phyloP scores from a whole-genome alignment of 345 rosid species.

The Firmiana major region DNA sequence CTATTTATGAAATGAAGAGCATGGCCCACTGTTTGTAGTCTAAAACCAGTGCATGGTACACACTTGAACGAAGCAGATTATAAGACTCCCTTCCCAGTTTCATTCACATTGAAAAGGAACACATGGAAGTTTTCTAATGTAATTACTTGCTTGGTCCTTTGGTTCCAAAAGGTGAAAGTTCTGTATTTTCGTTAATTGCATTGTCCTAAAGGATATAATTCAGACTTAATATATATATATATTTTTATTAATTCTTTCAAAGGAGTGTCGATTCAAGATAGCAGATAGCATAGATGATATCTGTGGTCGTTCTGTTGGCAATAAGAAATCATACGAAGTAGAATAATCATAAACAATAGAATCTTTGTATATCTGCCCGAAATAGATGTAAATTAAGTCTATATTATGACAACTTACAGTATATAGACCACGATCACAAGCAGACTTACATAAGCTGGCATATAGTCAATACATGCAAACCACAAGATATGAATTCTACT shows the following conservation, averaged over 20 bases:
- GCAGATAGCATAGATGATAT: neutral
- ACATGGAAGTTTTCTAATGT: neutral
- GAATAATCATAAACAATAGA: neutral
- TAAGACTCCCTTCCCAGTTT: neutral
- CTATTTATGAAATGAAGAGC: neutral
- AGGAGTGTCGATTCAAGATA: neutral
- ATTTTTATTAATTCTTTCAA: neutral
- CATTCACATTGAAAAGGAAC: neutral
- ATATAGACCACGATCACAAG: neutral
- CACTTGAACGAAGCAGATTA: neutral
- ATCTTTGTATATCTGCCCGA: neutral
- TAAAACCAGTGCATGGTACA: neutral
- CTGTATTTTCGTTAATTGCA: neutral
- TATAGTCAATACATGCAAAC: neutral
- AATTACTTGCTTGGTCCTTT: neutral
- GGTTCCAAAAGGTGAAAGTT: neutral
- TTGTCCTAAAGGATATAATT: neutral
- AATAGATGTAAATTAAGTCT: neutral
- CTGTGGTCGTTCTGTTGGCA: neutral
- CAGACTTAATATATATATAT: neutral
- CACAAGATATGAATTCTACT: neutral
- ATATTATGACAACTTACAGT: neutral
- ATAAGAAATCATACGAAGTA: neutral
- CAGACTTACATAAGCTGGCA: neutral
- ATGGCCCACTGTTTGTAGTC: neutral